A percentile compares a stretch with the other conserved stretches of the same genome.
These are phyloP conservation scores for Deinandra increscens DNA, from an alignment of 129 eudicot genomes.

Conservation along the genomic window DNA sequence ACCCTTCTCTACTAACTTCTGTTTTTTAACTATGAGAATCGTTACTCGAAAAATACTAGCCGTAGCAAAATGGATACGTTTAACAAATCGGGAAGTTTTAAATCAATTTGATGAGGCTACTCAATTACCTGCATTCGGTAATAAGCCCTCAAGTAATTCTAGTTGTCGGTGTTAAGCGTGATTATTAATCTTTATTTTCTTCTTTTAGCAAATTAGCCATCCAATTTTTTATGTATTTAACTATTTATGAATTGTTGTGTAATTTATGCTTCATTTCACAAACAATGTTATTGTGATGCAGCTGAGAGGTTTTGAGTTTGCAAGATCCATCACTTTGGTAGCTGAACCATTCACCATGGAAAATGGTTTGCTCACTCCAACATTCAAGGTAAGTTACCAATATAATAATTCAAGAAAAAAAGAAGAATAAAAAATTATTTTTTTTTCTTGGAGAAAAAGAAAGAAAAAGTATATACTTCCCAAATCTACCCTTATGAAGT, in stretches of 20 bases:
- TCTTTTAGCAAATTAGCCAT: neutral
- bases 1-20: neutral
- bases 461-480: neutral
- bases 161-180: neutral
- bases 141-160: neutral
- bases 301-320: conserved; percentile 84
- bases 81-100: neutral
- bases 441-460: neutral
- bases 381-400: conserved; percentile 52
- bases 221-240: neutral
- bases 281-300: conserved; percentile 30
- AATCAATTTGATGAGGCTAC: neutral
- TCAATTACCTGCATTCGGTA: neutral
- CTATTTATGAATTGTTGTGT: neutral
- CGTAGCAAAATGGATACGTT: neutral
- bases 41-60: neutral
- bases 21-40: neutral
- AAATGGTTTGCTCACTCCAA: conserved; percentile 84
- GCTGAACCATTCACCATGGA: conserved; percentile 81
- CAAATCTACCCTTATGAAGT: neutral
- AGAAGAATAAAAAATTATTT: neutral
- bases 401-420: neutral
- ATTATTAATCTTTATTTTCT: conserved; percentile 2
- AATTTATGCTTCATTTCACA: neutral
- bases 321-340: conserved; percentile 63